Base-by-base conservation (phyloP, 148 eudicot genomes). In the Heliosperma pusillum region DNA sequence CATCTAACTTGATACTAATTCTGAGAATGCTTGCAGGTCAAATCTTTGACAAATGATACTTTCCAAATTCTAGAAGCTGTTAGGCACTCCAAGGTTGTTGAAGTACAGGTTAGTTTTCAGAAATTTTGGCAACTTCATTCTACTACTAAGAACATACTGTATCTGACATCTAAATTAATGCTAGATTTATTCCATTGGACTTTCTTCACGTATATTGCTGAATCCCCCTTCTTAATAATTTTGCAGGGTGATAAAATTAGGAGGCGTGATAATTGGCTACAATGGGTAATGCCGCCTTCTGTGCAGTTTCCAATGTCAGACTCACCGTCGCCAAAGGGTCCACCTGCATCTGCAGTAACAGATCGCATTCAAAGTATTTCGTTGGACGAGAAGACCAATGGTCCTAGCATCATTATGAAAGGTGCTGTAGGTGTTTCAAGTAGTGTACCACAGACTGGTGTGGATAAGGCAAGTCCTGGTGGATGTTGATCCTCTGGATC, bases 161-260 rank as follows among this genome's bases (percentile, higher is more conserved):
- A 27, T 10, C 20, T 22, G 19, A 10, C 13, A 5, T 24, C 47
- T 4, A 9, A 27, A 60, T 47, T 7, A 10, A 69, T 19, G 55
- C 19, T 42, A 29, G 69, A 3, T 36, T 10, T n/a, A 10, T 1
- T 42, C 44, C 40, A 11, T 52, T 12, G 26, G 53, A 47, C 22
- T 42, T 29, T 30, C 25, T 17, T 27, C 55, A n/a, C 11, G 15
- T 29, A 12, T 71, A 42, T 25, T 30, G 10, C 17, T 77, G 19
- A 55, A 30, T 58, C 56, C 11, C 56, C 11, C 67, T 2, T 69
- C 42, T 22, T 25, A 16, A 42, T 60, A 24, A 13, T 33, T 30
- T 78, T 87, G 78, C 85, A 92, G 97, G 90, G 83, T 66, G 92
- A 88, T 53, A 92, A 82, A 80, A 83, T 92, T 69, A 81, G 97